Percentiles rank a stretch among this genome's conserved stretches.
These are phyloP conservation scores for Omphalea diandra DNA, from an alignment of 441 rosid genomes.

Conservation along the genomic window DNA sequence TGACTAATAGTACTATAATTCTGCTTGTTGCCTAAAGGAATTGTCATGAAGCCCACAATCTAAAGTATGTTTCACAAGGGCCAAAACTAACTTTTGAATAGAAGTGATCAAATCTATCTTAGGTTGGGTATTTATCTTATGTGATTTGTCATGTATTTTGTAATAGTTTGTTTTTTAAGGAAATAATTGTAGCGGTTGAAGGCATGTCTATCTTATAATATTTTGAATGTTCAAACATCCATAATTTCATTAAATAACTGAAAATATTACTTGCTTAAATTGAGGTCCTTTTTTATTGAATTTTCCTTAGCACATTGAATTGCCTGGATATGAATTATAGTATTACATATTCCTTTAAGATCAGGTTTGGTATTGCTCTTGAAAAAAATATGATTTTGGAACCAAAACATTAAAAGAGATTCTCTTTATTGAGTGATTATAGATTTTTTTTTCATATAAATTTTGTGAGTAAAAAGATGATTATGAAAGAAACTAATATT, in stretches of 20 bases:
- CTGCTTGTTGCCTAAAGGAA: constrained; percentile 5
- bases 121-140: not conserved
- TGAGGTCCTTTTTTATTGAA: not conserved
- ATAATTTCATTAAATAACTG: not conserved
- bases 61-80: not conserved
- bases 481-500: too few species aligned
- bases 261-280: not conserved
- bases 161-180: not conserved
- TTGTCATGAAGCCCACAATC: not conserved
- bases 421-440: too few species aligned
- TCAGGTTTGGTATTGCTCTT: too few species aligned
- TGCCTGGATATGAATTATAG: too few species aligned
- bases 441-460: too few species aligned
- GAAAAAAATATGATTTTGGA: too few species aligned
- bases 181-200: not conserved
- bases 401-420: too few species aligned
- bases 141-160: not conserved
- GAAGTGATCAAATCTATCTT: not conserved
- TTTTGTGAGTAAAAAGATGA: too few species aligned
- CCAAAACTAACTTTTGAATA: not conserved
- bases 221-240: not conserved
- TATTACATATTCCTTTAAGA: too few species aligned
- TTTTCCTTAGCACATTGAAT: not conserved
- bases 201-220: not conserved
- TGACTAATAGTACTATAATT: not conserved